Evolutionary conservation across 2,329 filamentous ascomycete genomes (phyloP).

Genomic region (Fusarium longipes): DNA sequence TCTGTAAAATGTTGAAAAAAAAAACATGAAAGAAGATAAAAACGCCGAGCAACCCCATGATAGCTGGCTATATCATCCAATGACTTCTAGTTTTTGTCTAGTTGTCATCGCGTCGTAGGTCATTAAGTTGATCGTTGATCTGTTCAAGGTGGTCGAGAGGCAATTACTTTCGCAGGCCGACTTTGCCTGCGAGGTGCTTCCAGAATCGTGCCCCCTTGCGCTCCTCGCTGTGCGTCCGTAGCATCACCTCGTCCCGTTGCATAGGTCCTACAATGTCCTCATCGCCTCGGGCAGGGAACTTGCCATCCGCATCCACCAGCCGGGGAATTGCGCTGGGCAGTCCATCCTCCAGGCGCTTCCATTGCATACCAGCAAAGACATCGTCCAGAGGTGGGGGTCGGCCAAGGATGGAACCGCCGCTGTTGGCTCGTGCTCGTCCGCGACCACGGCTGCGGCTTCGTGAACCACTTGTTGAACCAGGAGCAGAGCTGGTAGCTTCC

Average conservation of each 20-base stretch:
- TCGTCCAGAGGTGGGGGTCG: constrained; percentile 53
- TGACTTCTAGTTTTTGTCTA: constrained; percentile 38
- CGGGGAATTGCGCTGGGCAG: constrained; percentile 74
- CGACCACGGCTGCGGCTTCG: constrained; percentile 56
- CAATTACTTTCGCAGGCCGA: constrained; percentile 50
- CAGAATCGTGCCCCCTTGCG: constrained; percentile 60
- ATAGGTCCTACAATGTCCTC: constrained; percentile 95
- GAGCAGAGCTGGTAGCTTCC: constrained; percentile 49
- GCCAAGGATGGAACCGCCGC: constrained; percentile 56
- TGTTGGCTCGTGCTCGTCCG: constrained; percentile 52
- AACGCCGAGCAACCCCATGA: constrained; percentile 38
- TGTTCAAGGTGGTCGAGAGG: constrained; percentile 7
- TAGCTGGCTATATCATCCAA: constrained; percentile 31
- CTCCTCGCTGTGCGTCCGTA: constrained; percentile 58
- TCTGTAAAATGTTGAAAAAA: constrained; percentile 33
- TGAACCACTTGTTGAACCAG: constrained; percentile 45
- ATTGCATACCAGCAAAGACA: constrained; percentile 57
- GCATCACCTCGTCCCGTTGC: constrained; percentile 71
- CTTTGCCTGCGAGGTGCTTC: constrained; percentile 61
- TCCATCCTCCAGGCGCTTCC: constrained; percentile 62
- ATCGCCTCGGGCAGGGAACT: constrained; percentile 89
- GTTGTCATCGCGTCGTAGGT: constrained; percentile 41
- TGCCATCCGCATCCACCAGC: constrained; percentile 78
- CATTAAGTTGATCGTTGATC: constrained; percentile 39
- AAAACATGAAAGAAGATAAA: constrained; percentile 30